These are phyloP conservation scores for Fusarium scirpi DNA, from an alignment of 2,329 filamentous ascomycete species.

Conservation along the genomic window DNA sequence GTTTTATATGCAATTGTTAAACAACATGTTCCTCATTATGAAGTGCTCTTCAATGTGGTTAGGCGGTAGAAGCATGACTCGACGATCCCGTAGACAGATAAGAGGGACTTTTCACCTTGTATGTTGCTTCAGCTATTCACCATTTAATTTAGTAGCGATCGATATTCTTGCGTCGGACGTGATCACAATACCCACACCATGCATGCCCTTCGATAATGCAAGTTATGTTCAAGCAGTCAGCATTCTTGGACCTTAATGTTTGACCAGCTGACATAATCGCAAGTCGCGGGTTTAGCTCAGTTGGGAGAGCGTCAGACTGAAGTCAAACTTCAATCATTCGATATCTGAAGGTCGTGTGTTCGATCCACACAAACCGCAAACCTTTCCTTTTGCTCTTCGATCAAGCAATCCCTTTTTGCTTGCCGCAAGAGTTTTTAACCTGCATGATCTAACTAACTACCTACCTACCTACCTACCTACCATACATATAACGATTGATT, in stretches of 20 bases:
- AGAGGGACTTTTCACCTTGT: rapidly evolving
- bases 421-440: too few relatives aligned
- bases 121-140: rapidly evolving
- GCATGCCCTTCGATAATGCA: background rate
- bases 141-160: rapidly evolving
- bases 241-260: rapidly evolving
- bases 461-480: too few relatives aligned
- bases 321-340: constrained; percentile 24
- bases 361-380: constrained; percentile 35
- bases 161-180: rapidly evolving
- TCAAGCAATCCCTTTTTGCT: too few relatives aligned
- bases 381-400: background rate
- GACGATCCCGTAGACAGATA: rapidly evolving
- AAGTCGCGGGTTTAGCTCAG: constrained; percentile 33
- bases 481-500: too few relatives aligned
- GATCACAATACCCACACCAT: background rate
- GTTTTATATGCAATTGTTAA: background rate
- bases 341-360: constrained; percentile 37
- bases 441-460: too few relatives aligned
- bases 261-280: background rate
- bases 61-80: too few relatives aligned
- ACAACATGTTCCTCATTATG: rapidly evolving
- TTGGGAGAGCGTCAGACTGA: constrained; percentile 39
- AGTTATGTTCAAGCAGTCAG: rapidly evolving
- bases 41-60: background rate